Evolutionary conservation across 495 filamentous ascomycete species (phyloP), one percentile per base, ranked within the genome.

Genomic region (Pseudevernia furfuracea): DNA sequence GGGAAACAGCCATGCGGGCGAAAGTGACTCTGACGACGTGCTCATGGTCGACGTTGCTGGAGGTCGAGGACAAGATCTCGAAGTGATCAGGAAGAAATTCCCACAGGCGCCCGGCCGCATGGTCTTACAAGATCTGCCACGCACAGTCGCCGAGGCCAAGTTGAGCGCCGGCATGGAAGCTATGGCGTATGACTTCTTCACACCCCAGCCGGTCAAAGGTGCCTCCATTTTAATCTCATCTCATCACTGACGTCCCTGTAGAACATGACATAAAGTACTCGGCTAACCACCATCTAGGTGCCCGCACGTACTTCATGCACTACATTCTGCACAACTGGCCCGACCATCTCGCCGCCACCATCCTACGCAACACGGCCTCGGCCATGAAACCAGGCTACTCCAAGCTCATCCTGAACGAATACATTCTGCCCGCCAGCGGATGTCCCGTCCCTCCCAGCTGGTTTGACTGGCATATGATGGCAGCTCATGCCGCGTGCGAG

Each of bases 41-140:
- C 63, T 82, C 12, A 53, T 81, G 0, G 75, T 81, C 14, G 79
- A 82, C 69, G 68, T 79, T 6, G 78, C 68, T 49, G 79, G 78
- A 10, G 70, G 67, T 32, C 23, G 66, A 3, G 79, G 79, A 3
- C 73, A 79, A 39, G 75, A 81, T 55, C 65, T 78, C 0, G 52
- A 67, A 1, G 63, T 58, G 6, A 75, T 80, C 62, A 59, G 53
- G 25, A n/a, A 43, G 4, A 65, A 68, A n/a, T 61, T 69, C 49
- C 77, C 75, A 1, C 49, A 68, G 15, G 36, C 70, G 0, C 66
- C 67, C 0, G 78, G 77, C 15, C 65, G 68, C 11, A 65, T 80
- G 9, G 67, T 81, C 19, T 49, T 80, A 14, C 74, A 79, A 62
- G 77, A 79, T 46, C 67, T 76, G 0, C 71, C 72, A 1, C 66